phyloP scores from a whole-genome alignment of 108 stramenopile species.

The Nitzschia sp. region DNA sequence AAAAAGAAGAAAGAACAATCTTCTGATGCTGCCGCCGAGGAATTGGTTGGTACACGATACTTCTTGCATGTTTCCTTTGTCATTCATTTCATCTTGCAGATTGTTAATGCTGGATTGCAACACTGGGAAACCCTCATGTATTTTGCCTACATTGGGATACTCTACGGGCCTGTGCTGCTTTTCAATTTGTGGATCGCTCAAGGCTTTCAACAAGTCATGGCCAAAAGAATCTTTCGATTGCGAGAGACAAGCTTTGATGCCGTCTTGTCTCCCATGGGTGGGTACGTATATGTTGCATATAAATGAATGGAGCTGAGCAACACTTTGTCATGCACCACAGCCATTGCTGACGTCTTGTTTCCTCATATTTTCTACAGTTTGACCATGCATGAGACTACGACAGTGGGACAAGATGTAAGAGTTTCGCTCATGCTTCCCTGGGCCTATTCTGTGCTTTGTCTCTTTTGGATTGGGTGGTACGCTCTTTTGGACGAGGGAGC shows the following conservation, averaged over 20 bases:
- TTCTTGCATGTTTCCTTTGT: neutral
- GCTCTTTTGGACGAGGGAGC: neutral
- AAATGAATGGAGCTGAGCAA: no score
- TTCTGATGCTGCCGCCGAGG: neutral
- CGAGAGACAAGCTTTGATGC: neutral
- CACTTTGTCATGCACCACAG: no score
- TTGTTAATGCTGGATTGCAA: neutral
- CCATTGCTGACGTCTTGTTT: no score
- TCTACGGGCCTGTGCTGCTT: neutral
- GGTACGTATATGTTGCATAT: no score
- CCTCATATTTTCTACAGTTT: neutral
- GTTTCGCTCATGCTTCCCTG: neutral
- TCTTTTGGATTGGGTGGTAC: neutral
- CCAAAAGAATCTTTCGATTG: neutral
- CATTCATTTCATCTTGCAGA: neutral
- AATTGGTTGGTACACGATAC: neutral
- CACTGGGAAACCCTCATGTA: neutral
- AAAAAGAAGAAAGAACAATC: neutral
- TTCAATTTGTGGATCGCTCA: neutral
- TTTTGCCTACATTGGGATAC: neutral
- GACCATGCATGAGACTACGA: neutral
- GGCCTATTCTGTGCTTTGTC: neutral
- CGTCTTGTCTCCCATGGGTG: neutral
- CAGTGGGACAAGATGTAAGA: neutral
- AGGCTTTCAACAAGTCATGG: neutral